Evolutionary conservation across 768 basidiomycete genomes (phyloP).

Genomic region (Cyathus striatus): DNA sequence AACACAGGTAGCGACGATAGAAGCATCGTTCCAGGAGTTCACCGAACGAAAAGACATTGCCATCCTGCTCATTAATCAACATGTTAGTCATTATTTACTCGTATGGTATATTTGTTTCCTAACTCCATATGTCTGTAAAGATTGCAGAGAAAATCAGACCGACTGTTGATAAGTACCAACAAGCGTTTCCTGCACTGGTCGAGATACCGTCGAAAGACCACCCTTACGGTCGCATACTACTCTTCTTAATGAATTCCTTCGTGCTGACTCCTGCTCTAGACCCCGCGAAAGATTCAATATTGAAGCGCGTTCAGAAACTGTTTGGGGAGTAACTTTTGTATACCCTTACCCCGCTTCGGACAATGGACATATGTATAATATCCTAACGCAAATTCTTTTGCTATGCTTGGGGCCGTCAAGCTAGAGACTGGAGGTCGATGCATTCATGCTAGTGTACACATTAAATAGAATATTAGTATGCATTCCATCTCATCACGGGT

Average conservation of each 20-base stretch:
- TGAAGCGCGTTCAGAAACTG: constrained; percentile 95
- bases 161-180: constrained; percentile 90
- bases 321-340: constrained; percentile 70
- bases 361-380: not conserved
- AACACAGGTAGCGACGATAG: constrained; percentile 87
- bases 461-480: no score
- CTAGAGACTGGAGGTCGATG: no score
- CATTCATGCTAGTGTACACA: constrained; percentile 11
- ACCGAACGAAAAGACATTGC: constrained; percentile 94
- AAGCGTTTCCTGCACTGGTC: constrained; percentile 92
- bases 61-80: constrained; percentile 96
- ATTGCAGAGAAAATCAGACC: constrained; percentile 96
- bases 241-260: not conserved
- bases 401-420: no score
- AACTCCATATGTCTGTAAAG: constrained; percentile 33
- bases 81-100: constrained; percentile 51
- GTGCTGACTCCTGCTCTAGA: constrained; percentile 43
- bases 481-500: constrained; percentile 64
- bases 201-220: constrained; percentile 99
- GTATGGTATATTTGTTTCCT: constrained; percentile 2
- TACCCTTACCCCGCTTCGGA: constrained; percentile 3
- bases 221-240: constrained; percentile 69
- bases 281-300: constrained; percentile 90
- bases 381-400: no score
- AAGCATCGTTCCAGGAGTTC: constrained; percentile 90